These are phyloP conservation scores for Cryphonectria naterciae DNA, from an alignment of 2,329 filamentous ascomycete genomes.

Conservation along the genomic window DNA sequence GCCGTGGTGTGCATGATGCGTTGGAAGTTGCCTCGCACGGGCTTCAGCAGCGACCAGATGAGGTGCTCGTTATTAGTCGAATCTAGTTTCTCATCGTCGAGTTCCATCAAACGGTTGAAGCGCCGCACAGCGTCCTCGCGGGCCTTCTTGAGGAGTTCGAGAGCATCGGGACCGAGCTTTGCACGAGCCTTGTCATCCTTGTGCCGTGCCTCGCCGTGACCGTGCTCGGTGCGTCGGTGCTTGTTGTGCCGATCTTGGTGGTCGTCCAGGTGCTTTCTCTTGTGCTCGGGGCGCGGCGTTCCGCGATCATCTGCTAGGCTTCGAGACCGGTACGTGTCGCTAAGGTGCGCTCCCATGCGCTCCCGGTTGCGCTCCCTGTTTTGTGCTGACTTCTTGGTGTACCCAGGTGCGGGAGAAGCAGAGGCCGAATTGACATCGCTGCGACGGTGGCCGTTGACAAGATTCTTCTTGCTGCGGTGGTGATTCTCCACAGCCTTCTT, in stretches of 20 bases:
- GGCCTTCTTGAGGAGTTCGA: conserved; percentile 41
- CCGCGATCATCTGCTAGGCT: conserved; percentile 56
- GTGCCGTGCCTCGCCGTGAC: conserved; percentile 43
- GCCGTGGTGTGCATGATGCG: conserved; percentile 42
- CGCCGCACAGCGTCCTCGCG: conserved; percentile 41
- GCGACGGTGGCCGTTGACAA: conserved; percentile 63
- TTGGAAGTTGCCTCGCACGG: conserved; percentile 43
- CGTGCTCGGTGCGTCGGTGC: conserved; percentile 54
- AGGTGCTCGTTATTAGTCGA: conserved; percentile 40
- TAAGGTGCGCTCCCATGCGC: conserved; percentile 52
- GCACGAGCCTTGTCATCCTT: conserved; percentile 47
- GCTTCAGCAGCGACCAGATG: conserved; percentile 45
- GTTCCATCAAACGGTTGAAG: conserved; percentile 43
- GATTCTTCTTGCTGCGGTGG: conserved; percentile 91
- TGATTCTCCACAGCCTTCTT: conserved; percentile 88
- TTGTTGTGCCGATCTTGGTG: conserved; percentile 55
- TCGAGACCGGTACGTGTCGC: conserved; percentile 55
- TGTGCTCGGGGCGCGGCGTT: conserved; percentile 57
- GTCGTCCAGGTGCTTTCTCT: conserved; percentile 64
- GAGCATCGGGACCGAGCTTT: conserved; percentile 40
- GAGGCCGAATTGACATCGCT: conserved; percentile 64
- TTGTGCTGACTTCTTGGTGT: conserved; percentile 51
- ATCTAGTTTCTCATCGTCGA: conserved; percentile 42
- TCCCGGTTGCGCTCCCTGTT: conserved; percentile 54
- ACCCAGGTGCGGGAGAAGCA: conserved; percentile 70